Percentiles rank a stretch among this genome's conserved stretches.
phyloP scores from a whole-genome alignment of 768 basidiomycete genomes.

The Tulasnella sp. region DNA sequence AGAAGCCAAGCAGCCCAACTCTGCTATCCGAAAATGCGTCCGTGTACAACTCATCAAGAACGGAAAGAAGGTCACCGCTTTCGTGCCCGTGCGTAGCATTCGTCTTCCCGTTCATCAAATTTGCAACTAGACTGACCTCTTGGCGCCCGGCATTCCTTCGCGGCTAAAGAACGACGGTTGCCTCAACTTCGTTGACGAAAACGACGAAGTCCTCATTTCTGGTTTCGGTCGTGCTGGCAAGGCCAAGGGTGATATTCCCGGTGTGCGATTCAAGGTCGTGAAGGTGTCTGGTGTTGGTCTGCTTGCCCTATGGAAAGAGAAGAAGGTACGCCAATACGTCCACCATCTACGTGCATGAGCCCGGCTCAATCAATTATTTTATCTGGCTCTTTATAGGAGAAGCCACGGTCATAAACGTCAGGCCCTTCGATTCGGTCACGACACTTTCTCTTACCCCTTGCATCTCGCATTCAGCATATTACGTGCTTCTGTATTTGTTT shows the following conservation, averaged over 20 bases:
- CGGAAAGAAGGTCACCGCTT: conserved; percentile 99
- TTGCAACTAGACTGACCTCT: background rate
- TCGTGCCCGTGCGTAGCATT: conserved; percentile 73
- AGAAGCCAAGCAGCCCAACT: conserved; percentile 99
- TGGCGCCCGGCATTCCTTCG: background rate
- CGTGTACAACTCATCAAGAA: conserved; percentile 99
- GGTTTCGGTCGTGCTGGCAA: conserved; percentile 99
- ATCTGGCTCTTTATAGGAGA: conserved; percentile 1
- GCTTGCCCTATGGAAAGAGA: conserved; percentile 97
- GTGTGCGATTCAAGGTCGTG: conserved; percentile 99
- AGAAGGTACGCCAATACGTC: conserved; percentile 56
- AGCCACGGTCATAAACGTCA: conserved; percentile 9
- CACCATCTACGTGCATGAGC: background rate
- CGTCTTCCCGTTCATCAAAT: background rate
- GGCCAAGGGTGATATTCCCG: conserved; percentile 99
- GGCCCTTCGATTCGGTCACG: background rate
- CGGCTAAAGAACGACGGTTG: conserved; percentile 80
- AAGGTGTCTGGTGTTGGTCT: conserved; percentile 99
- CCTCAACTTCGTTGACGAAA: conserved; percentile 97
- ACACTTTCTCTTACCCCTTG: background rate
- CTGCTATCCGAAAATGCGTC: conserved; percentile 99
- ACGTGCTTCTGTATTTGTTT: background rate
- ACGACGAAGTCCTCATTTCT: conserved; percentile 98
- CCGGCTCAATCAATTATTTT: background rate
- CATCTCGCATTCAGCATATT: background rate